Conservation (phyloP, 345 rosid genomes). For the Fremontodendron californicum region DNA sequence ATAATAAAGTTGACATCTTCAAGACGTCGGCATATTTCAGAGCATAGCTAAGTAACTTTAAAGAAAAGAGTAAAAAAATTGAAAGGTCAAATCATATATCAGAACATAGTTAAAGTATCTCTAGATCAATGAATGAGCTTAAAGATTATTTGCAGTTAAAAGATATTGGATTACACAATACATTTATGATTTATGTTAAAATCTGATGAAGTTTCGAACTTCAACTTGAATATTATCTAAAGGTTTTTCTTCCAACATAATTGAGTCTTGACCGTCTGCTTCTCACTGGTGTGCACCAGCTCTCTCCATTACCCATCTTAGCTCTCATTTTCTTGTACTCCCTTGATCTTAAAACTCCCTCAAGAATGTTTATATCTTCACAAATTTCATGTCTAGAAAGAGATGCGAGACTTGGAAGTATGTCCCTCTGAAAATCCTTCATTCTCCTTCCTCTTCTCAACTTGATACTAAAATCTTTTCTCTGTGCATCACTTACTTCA, state of each 20-base stretch:
- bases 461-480: slow-evolving; percentile 49
- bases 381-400: slow-evolving; percentile 68
- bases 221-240: slow-evolving; percentile 14
- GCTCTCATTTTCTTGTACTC: slow-evolving; percentile 63
- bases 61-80: background rate
- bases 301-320: slow-evolving; percentile 42
- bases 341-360: slow-evolving; percentile 72
- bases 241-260: slow-evolving; percentile 24
- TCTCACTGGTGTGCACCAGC: slow-evolving; percentile 33
- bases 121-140: slow-evolving; percentile 3
- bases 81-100: background rate
- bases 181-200: background rate
- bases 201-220: slow-evolving; percentile 6
- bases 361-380: slow-evolving; percentile 69
- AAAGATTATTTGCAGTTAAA: background rate
- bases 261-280: slow-evolving; percentile 36
- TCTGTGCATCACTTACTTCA: slow-evolving; percentile 35
- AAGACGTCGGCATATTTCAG: background rate
- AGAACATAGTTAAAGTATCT: background rate
- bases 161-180: background rate
- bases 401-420: slow-evolving; percentile 58
- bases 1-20: background rate
- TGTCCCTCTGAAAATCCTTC: slow-evolving; percentile 80
- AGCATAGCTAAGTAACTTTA: background rate
- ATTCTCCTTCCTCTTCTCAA: slow-evolving; percentile 74